Evolutionary conservation across 148 eudicot genomes (phyloP), one percentile per base, ranked within the genome.

Genomic region (Rhododendron mucronatum): DNA sequence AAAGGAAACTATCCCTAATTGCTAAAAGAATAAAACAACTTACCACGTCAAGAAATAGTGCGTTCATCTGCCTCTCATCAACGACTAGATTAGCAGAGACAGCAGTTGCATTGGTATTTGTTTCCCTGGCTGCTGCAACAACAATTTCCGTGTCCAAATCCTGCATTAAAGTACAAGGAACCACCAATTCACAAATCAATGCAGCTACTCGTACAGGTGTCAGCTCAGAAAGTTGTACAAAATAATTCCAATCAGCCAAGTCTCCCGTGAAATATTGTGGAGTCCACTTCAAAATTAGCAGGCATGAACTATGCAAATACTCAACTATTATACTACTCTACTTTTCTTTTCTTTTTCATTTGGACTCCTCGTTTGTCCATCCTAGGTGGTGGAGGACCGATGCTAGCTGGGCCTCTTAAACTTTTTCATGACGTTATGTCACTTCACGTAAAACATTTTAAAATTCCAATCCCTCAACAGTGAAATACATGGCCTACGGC

Each of bases 31-130:
- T 15, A 51, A 61, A 85, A 85, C 10, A 71, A 85, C 89, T 93
- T 89, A 97, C 99, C 90, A 97, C 85, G 84, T 97, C 98, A 76
- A 97, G 96, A 89, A 97, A 97, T 8, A 97, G 88, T 65, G 98
- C 96, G 89, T 97, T 97, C 99, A 97, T 97, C 86, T 97, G 96
- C 90, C 98, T 93, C 84, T 97, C 98, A 86, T 97, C 99, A 85
- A 95, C 93, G 15, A 91, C 83, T 87, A 97, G 76, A 90, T 93
- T 93, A 85, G 98, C 98, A 89, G 99, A 87, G 69, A 95, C 93
- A 45, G 98, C 95, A 33, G 99, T 90, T 67, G 95, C 91, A 89
- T 85, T 93, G 47, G 98, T 86, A 86, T 78, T 88, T 67, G 98
- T 86, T 20, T 90, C 98, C 86, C 96, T 91, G 83, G 99, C 93